A percentile compares a stretch with the other conserved stretches of the same genome.
Evolutionary conservation across 805 yeast species (phyloP).

Genomic region (Lachancea lanzarotensis): DNA sequence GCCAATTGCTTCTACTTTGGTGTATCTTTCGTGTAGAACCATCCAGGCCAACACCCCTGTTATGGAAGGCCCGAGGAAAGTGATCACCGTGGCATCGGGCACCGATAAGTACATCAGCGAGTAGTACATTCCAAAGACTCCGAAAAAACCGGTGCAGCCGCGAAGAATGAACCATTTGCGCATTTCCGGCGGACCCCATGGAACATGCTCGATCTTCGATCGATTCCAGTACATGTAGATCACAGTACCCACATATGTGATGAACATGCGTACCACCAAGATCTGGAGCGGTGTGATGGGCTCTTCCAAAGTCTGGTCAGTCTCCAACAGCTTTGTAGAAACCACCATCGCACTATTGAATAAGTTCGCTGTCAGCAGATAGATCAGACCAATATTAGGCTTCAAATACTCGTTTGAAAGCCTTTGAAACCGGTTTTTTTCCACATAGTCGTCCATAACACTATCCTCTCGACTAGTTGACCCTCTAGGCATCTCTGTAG

Average conservation of each 20-base stretch:
- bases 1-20: constrained; percentile 61
- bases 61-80: constrained; percentile 70
- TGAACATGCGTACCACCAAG: constrained; percentile 65
- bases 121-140: constrained; percentile 74
- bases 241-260: constrained; percentile 58
- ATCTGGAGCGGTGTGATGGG: constrained; percentile 77
- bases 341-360: constrained; percentile 74
- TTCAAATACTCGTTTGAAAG: constrained; percentile 15
- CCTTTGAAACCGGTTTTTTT: constrained; percentile 2
- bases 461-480: neutral
- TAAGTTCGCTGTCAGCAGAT: constrained; percentile 57
- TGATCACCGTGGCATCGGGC: constrained; percentile 75
- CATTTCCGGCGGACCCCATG: constrained; percentile 60
- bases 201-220: constrained; percentile 45
- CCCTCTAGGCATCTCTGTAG: neutral
- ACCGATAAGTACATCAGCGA: constrained; percentile 67
- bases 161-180: constrained; percentile 51
- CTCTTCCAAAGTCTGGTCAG: constrained; percentile 47
- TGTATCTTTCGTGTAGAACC: constrained; percentile 58
- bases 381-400: constrained; percentile 48
- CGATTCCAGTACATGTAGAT: constrained; percentile 46
- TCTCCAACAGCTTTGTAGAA: constrained; percentile 66
- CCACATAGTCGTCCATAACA: neutral
- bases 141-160: constrained; percentile 70
- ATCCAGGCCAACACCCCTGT: constrained; percentile 70